These are phyloP conservation scores for Parasarocladium wereldwijsianum DNA, from an alignment of 2,329 filamentous ascomycete genomes.

Conservation along the genomic window DNA sequence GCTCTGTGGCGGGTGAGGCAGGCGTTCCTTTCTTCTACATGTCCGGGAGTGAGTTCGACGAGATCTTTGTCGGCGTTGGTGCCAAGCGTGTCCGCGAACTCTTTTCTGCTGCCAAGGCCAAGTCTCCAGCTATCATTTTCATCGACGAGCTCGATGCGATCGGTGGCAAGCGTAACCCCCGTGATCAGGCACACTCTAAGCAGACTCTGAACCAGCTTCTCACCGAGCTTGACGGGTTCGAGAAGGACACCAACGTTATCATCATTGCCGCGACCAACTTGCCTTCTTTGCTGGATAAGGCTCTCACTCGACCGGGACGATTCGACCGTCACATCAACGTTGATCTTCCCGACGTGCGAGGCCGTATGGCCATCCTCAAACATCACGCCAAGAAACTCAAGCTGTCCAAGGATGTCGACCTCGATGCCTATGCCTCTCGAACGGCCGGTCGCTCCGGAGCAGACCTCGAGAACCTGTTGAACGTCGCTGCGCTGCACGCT, in stretches of 20 bases:
- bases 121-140: slow-evolving; percentile 87
- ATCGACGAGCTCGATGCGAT: slow-evolving; percentile 92
- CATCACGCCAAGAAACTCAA: slow-evolving; percentile 91
- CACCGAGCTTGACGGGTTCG: slow-evolving; percentile 93
- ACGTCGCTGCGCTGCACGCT: slow-evolving; percentile 90
- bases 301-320: slow-evolving; percentile 80
- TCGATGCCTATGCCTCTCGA: slow-evolving; percentile 69
- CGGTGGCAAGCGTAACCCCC: slow-evolving; percentile 80
- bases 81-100: slow-evolving; percentile 92
- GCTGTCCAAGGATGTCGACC: slow-evolving; percentile 63
- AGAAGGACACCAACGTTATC: slow-evolving; percentile 86
- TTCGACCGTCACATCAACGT: slow-evolving; percentile 91
- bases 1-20: slow-evolving; percentile 90
- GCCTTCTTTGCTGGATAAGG: slow-evolving; percentile 86
- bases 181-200: slow-evolving; percentile 89
- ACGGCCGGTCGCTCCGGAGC: slow-evolving; percentile 90
- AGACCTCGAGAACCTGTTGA: slow-evolving; percentile 91
- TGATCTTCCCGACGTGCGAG: slow-evolving; percentile 79
- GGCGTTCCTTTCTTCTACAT: slow-evolving; percentile 99
- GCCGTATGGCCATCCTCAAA: slow-evolving; percentile 81
- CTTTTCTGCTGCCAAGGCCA: slow-evolving; percentile 68
- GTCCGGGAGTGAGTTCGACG: slow-evolving; percentile 97
- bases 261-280: slow-evolving; percentile 96
- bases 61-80: slow-evolving; percentile 94
- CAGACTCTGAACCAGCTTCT: slow-evolving; percentile 95